Base-by-base conservation (phyloP, 805 yeast species). In the Pichia sporocuriosa region DNA sequence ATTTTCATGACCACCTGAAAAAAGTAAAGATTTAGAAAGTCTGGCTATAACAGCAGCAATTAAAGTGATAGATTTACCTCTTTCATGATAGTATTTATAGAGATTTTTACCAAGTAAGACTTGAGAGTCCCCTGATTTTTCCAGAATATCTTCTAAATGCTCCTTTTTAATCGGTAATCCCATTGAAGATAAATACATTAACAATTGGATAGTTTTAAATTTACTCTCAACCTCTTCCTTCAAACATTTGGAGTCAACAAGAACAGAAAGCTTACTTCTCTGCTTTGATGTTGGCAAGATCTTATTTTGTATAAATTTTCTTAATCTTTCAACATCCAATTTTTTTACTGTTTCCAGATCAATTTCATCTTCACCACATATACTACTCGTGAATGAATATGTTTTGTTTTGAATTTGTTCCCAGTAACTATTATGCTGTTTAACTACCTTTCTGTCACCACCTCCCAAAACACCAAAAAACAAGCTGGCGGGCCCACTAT, bases 371-470 rank as follows among this genome's bases (percentile, higher is more conserved):
- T 56, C 54, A 1, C 58, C 62, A 2, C 55, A 45, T 6, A 46
- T 40, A 23, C 48, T 50, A 10, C 59, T 58, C 0, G 62, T 52
- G 49, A 75, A 77, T 21, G 61, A 48, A 46, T 68, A 73, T 3
- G 68, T 65, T 37, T 62, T 58, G 30, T 64, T 68, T 4, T 66
- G 48, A 3, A 81, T 76, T 43, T 73, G 73, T 40, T 72, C 77
- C 72, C 76, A 70, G 29, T 57, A 49, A 24, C 60, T 61, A 44
- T 65, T 68, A 55, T 82, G 89, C 4, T 53, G 44, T 32, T 57
- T 66, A 52, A 69, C 42, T 9, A 50, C 28, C 20, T 46, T 54
- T 19, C 48, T 46, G 13, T 46, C 54, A 10, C 48, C 53, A 30
- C 46, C 33, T 3, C 56, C 56, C 16, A 58, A 45, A 7, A 56